Conservation (phyloP, 1,284 basidiomycete species). For the Ustilago lituana region DNA sequence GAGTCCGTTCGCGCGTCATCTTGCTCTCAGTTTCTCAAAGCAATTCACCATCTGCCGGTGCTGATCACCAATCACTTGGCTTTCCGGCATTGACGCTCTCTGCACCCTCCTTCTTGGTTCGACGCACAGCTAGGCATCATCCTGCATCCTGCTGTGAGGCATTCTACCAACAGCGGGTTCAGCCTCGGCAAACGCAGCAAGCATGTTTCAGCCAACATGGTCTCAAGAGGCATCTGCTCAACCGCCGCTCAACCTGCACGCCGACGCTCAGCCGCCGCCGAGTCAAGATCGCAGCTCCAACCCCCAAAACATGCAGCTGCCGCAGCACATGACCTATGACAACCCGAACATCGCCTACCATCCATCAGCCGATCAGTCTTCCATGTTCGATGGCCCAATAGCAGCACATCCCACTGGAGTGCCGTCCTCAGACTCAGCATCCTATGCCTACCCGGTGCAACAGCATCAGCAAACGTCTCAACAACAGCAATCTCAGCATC, state of each 20-base stretch:
- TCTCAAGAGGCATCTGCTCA: constrained; percentile 29
- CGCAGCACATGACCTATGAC: constrained; percentile 14
- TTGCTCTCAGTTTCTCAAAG: no score
- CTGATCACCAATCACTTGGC: no score
- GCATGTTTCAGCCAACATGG: constrained; percentile 48
- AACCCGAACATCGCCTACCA: constrained; percentile 5
- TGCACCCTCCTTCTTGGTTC: no score
- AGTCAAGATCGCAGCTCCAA: constrained; percentile 1
- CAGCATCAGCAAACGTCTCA: constrained; percentile 12
- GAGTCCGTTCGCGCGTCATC: background rate
- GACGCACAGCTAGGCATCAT: background rate
- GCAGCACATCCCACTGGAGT: constrained; percentile 5
- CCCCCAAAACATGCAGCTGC: constrained; percentile 9
- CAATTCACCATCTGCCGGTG: no score
- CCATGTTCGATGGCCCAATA: constrained; percentile 15
- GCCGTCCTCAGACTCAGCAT: constrained; percentile 12
- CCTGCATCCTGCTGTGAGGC: background rate
- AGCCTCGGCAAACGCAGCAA: background rate
- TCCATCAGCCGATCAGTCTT: constrained; percentile 3
- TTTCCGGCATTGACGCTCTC: no score
- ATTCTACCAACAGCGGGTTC: background rate
- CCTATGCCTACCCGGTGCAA: constrained; percentile 16
- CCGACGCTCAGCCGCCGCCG: background rate
- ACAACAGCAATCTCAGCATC: constrained; percentile 5
- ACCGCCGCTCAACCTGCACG: constrained; percentile 11